Percentiles rank a stretch among this genome's conserved stretches.
Conservation (phyloP, 208 protist genomes). For the Trypanosoma congolense region DNA sequence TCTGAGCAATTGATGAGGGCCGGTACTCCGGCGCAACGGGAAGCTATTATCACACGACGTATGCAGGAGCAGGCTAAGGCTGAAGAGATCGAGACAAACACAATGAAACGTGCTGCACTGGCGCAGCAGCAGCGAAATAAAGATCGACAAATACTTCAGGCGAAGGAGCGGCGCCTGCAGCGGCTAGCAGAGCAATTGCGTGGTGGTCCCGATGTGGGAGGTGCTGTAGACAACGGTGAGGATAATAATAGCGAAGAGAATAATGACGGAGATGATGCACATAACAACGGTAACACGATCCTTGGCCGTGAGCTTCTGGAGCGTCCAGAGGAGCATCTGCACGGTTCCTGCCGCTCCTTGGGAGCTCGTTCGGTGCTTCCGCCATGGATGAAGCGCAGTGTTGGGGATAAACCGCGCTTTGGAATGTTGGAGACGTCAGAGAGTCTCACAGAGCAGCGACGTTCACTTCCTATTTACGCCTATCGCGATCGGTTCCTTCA, state of each 20-base stretch:
- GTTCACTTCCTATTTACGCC: constrained; percentile 93
- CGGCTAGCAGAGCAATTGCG: constrained; percentile 13
- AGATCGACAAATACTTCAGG: constrained; percentile 71
- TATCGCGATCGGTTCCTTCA: constrained; percentile 89
- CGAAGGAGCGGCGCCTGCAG: constrained; percentile 23
- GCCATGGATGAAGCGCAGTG: constrained; percentile 81
- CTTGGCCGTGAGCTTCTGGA: constrained; percentile 66
- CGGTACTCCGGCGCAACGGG: constrained; percentile 73
- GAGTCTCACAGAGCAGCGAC: constrained; percentile 74
- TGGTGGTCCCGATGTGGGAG: neutral
- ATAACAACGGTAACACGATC: constrained; percentile 29
- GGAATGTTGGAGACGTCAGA: constrained; percentile 49
- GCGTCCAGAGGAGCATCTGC: constrained; percentile 41
- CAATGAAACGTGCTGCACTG: constrained; percentile 68
- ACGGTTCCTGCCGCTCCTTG: constrained; percentile 41
- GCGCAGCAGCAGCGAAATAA: constrained; percentile 73
- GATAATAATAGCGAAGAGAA: neutral
- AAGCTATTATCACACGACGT: constrained; percentile 66
- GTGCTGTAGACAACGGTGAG: constrained; percentile 7
- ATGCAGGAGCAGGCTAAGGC: constrained; percentile 41
- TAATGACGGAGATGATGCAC: constrained; percentile 9
- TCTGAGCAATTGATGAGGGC: constrained; percentile 75
- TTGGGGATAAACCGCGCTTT: constrained; percentile 66
- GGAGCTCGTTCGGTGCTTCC: constrained; percentile 54
- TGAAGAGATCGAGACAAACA: constrained; percentile 55